Evolutionary conservation across 768 basidiomycete species (phyloP).

Genomic region (Cystobasidium onofrii): DNA sequence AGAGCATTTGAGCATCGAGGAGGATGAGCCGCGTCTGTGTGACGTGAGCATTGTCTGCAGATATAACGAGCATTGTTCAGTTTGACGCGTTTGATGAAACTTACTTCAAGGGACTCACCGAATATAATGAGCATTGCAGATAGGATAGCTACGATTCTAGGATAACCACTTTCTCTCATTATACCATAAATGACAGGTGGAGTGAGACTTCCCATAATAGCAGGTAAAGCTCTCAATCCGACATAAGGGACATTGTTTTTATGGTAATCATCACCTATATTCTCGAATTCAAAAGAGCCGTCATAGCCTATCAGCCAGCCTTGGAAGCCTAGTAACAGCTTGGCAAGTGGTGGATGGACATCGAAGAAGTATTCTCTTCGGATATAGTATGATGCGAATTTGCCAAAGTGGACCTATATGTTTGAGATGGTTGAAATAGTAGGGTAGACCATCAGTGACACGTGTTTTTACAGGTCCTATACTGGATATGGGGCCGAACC

Average conservation of each 20-base stretch:
- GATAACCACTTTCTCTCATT: conserved; percentile 97
- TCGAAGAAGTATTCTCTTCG: conserved; percentile 94
- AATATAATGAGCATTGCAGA: conserved; percentile 77
- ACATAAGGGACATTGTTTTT: conserved; percentile 81
- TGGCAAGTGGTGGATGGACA: conserved; percentile 95
- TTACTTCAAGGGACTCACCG: conserved; percentile 53
- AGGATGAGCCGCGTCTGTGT: conserved; percentile 94
- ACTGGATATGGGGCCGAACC: conserved; percentile 58
- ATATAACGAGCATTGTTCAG: not conserved
- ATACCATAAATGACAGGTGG: conserved; percentile 85
- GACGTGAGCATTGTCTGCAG: conserved; percentile 84
- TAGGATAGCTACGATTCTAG: conserved; percentile 79
- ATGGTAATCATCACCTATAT: conserved; percentile 88
- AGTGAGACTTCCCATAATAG: conserved; percentile 80
- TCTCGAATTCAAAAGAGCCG: conserved; percentile 85
- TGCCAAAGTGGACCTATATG: conserved; percentile 83
- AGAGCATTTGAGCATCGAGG: conserved; percentile 83
- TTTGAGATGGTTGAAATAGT: not conserved
- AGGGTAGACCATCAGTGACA: not conserved
- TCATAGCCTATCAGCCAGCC: conserved; percentile 97
- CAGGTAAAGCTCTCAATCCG: conserved; percentile 85
- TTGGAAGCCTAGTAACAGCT: conserved; percentile 82
- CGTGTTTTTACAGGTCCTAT: not conserved
- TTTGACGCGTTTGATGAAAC: not conserved
- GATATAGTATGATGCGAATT: conserved; percentile 93